Percentiles rank a stretch among this genome's conserved stretches.
These are phyloP conservation scores for Monosporozyma solicola DNA, from an alignment of 805 yeast species.

Conservation along the genomic window DNA sequence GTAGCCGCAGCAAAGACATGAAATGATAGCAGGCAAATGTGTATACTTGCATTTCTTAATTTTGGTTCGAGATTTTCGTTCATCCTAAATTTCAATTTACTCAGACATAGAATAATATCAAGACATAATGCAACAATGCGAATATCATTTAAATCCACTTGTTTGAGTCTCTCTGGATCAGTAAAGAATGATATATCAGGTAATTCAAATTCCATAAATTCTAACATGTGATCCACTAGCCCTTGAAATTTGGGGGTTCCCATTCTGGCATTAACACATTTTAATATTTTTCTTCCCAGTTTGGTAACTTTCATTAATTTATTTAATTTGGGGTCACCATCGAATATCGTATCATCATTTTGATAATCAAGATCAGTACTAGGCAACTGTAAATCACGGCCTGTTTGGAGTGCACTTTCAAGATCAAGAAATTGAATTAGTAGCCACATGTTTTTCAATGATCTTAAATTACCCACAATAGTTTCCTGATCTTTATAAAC, in stretches of 20 bases:
- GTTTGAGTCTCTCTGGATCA: neutral
- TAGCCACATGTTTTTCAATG: conserved; percentile 22
- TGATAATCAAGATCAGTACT: conserved; percentile 5
- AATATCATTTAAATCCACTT: conserved; percentile 1
- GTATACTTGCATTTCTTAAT: conserved; percentile 8
- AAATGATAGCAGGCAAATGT: conserved; percentile 11
- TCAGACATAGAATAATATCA: conserved; percentile 7
- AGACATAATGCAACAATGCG: conserved; percentile 1
- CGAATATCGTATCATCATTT: neutral
- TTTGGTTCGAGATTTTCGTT: conserved; percentile 6
- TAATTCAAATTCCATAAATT: conserved; percentile 2
- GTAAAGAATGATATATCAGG: conserved; percentile 1
- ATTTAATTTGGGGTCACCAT: conserved; percentile 6
- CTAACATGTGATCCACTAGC: neutral
- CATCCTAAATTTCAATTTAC: conserved; percentile 9
- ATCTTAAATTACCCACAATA: conserved; percentile 13
- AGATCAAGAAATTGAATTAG: conserved; percentile 21
- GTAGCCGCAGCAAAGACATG: conserved; percentile 12
- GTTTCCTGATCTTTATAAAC: conserved; percentile 11
- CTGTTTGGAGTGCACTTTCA: conserved; percentile 18
- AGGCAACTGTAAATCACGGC: conserved; percentile 13
- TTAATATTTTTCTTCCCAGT: conserved; percentile 14
- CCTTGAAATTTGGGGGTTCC: conserved; percentile 9
- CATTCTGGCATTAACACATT: conserved; percentile 5
- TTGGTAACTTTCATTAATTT: conserved; percentile 10